These are phyloP conservation scores for Blumeria graminis DNA, from an alignment of 2,329 filamentous ascomycete genomes.

Conservation along the genomic window DNA sequence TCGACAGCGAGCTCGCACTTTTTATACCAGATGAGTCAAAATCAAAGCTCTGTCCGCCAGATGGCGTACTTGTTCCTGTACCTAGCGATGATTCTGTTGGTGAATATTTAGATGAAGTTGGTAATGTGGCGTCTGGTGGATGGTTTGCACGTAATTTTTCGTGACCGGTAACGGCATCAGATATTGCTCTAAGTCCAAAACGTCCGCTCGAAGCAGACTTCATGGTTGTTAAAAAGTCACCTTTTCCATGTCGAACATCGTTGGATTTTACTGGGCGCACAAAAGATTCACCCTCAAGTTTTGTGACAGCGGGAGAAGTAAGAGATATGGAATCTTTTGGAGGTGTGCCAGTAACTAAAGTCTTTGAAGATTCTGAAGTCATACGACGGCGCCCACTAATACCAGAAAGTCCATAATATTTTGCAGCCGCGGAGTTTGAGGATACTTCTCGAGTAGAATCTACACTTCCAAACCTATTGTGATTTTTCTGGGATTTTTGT, in stretches of 20 bases:
- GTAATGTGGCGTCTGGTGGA: constrained; percentile 21
- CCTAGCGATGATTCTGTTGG: constrained; percentile 40
- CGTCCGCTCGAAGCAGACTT: constrained; percentile 24
- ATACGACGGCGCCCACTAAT: constrained; percentile 15
- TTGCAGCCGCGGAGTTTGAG: constrained; percentile 39
- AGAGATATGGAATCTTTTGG: constrained; percentile 27
- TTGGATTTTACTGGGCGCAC: constrained; percentile 16
- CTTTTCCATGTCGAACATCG: constrained; percentile 20
- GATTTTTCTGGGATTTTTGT: constrained; percentile 41
- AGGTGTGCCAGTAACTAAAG: constrained; percentile 35
- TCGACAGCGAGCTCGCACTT: constrained; percentile 22
- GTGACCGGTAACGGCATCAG: constrained; percentile 39
- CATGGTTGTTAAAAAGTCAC: constrained; percentile 28
- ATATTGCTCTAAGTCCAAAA: constrained; percentile 61
- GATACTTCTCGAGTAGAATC: constrained; percentile 44
- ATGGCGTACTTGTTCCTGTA: constrained; percentile 52
- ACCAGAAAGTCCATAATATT: constrained; percentile 35
- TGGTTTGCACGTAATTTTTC: constrained; percentile 25
- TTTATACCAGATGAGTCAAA: constrained; percentile 49
- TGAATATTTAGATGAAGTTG: constrained; percentile 25
- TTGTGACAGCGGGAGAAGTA: constrained; percentile 31
- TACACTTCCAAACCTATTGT: constrained; percentile 56
- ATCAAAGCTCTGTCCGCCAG: constrained; percentile 47
- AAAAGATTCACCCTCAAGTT: constrained; percentile 22
- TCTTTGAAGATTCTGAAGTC: constrained; percentile 26